These are phyloP conservation scores for Cinnamomum chago DNA, from an alignment of 164 flowering plant species.

Conservation along the genomic window DNA sequence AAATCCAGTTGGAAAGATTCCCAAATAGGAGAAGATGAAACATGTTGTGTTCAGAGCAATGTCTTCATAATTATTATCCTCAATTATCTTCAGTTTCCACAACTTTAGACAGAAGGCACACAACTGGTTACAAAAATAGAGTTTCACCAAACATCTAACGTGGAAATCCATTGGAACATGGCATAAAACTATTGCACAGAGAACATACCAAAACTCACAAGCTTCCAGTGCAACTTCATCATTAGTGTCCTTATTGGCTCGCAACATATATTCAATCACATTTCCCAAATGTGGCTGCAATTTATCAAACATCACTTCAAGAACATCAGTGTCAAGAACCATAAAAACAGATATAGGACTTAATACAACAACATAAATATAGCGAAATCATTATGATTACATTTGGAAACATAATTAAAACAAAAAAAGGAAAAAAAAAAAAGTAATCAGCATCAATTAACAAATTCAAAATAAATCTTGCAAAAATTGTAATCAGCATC, in stretches of 20 bases:
- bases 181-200: neutral
- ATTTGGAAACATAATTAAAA: neutral
- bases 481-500: neutral
- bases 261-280: slow-evolving; percentile 87
- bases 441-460: too few species aligned
- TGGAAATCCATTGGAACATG: neutral
- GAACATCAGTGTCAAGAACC: slow-evolving; percentile 1
- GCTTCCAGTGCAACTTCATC: slow-evolving; percentile 98
- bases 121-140: neutral
- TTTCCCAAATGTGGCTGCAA: slow-evolving; percentile 87
- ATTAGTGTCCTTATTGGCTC: slow-evolving; percentile 85
- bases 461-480: neutral
- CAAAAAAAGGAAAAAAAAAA: neutral
- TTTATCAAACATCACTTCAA: slow-evolving; percentile 4
- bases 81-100: too few species aligned
- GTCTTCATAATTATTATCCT: too few species aligned
- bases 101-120: neutral
- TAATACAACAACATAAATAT: neutral
- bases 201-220: slow-evolving; percentile 91
- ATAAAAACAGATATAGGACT: neutral
- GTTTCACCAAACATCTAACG: neutral
- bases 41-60: too few species aligned
- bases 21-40: too few species aligned
- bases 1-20: too few species aligned
- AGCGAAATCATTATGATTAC: too few species aligned